Conservation (phyloP, 371 early-diverging fungal species). For the Mucor sp. region DNA sequence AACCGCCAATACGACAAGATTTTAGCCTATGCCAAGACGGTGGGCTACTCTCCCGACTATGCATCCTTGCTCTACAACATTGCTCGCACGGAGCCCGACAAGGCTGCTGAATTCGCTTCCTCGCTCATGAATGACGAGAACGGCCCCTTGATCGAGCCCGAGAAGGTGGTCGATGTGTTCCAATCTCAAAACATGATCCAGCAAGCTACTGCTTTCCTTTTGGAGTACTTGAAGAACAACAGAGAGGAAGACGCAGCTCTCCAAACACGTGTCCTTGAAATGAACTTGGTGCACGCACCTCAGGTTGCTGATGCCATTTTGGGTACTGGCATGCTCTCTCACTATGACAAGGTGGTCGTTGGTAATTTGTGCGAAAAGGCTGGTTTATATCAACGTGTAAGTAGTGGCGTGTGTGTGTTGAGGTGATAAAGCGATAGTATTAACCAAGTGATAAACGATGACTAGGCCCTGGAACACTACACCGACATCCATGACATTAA, state of each 20-base stretch:
- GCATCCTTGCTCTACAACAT: slow-evolving; percentile 85
- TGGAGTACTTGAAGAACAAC: slow-evolving; percentile 94
- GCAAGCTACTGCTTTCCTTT: slow-evolving; percentile 94
- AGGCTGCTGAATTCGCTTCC: slow-evolving; percentile 92
- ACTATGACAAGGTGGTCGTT: slow-evolving; percentile 91
- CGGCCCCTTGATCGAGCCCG: slow-evolving; percentile 85
- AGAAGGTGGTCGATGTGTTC: slow-evolving; percentile 92
- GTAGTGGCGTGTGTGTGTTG: slow-evolving; percentile 42
- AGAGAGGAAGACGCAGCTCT: slow-evolving; percentile 87
- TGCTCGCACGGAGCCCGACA: slow-evolving; percentile 90
- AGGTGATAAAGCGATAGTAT: background rate
- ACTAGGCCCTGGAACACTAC: slow-evolving; percentile 93
- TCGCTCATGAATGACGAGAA: slow-evolving; percentile 81
- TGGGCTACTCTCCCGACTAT: slow-evolving; percentile 94
- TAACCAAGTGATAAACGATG: background rate
- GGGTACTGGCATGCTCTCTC: slow-evolving; percentile 92
- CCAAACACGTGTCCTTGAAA: slow-evolving; percentile 96
- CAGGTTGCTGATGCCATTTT: slow-evolving; percentile 98
- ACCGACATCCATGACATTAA: slow-evolving; percentile 95
- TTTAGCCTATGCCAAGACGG: slow-evolving; percentile 92
- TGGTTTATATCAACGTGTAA: slow-evolving; percentile 89
- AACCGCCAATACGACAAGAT: slow-evolving; percentile 96
- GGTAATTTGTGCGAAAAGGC: slow-evolving; percentile 97
- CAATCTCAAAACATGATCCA: slow-evolving; percentile 92
- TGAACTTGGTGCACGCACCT: slow-evolving; percentile 95